Conservation (phyloP, 192 early-diverging fungal species). For the Coemansia sp. region DNA sequence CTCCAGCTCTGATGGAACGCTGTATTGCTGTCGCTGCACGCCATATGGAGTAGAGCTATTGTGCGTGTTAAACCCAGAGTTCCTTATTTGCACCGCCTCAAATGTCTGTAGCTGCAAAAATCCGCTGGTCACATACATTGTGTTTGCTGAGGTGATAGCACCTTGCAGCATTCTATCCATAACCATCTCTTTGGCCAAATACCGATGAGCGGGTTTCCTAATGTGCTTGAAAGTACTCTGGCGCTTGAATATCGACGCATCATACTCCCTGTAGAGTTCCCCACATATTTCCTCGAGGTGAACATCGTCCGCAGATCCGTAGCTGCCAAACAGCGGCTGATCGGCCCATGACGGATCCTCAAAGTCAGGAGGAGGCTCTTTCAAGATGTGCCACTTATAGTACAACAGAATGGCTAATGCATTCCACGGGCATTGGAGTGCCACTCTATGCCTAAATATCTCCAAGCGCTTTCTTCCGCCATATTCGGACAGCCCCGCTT, state of each 20-base stretch:
- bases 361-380: constrained; percentile 49
- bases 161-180: constrained; percentile 3
- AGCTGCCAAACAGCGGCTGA: constrained; percentile 36
- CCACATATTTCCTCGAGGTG: constrained; percentile 25
- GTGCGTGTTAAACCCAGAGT: constrained; percentile 20
- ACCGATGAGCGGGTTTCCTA: neutral
- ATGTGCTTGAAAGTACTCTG: constrained; percentile 29
- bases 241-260: constrained; percentile 1
- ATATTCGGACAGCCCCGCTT: neutral
- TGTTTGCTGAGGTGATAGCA: constrained; percentile 11
- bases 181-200: constrained; percentile 6
- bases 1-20: neutral
- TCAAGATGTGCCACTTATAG: constrained; percentile 48
- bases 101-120: constrained; percentile 22
- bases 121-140: constrained; percentile 19
- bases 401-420: constrained; percentile 41
- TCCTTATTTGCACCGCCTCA: constrained; percentile 19
- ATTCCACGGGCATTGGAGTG: constrained; percentile 52
- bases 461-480: constrained; percentile 12
- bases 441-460: constrained; percentile 28
- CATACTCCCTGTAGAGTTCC: constrained; percentile 33
- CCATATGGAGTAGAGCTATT: neutral
- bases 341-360: constrained; percentile 25
- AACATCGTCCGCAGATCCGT: constrained; percentile 15
- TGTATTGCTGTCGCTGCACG: constrained; percentile 18